Conservation (phyloP, 306 rosid genomes). For the Ochetophila trinervis region DNA sequence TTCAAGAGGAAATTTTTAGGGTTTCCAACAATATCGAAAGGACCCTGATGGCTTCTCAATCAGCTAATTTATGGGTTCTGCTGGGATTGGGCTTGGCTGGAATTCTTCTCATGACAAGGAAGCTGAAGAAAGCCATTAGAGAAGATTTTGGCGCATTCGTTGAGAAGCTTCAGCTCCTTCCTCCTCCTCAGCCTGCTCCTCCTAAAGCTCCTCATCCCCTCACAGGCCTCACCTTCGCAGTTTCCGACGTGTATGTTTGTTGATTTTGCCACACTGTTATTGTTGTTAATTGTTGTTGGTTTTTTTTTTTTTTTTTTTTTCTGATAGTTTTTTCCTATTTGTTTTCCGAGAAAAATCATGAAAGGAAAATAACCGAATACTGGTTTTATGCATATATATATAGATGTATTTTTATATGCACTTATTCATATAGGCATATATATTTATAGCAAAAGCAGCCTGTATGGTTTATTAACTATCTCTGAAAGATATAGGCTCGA, state of each 20-base stretch:
- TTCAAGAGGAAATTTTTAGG: background rate
- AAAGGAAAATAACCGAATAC: background rate
- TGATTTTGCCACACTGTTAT: background rate
- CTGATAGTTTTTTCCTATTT: background rate
- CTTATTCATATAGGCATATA: no score
- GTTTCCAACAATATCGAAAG: background rate
- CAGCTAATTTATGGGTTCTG: slow-evolving; percentile 79
- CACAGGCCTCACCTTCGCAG: slow-evolving; percentile 73
- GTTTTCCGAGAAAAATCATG: background rate
- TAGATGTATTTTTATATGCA: background rate
- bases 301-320: background rate
- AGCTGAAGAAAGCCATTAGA: slow-evolving; percentile 56
- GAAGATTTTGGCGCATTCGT: slow-evolving; percentile 89
- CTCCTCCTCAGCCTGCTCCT: slow-evolving; percentile 96
- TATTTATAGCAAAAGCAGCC: background rate
- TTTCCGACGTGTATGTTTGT: slow-evolving; percentile 71
- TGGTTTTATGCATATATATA: background rate
- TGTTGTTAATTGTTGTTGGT: no score
- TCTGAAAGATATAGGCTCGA: background rate
- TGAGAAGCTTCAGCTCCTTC: slow-evolving; percentile 59
- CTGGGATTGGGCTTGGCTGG: slow-evolving; percentile 91
- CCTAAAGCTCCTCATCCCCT: slow-evolving; percentile 98
- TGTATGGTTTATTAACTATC: background rate
- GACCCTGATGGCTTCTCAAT: slow-evolving; percentile 57
- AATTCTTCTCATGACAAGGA: slow-evolving; percentile 58